These are phyloP conservation scores for Daucus carota DNA, from an alignment of 129 eudicot genomes.

Conservation along the genomic window DNA sequence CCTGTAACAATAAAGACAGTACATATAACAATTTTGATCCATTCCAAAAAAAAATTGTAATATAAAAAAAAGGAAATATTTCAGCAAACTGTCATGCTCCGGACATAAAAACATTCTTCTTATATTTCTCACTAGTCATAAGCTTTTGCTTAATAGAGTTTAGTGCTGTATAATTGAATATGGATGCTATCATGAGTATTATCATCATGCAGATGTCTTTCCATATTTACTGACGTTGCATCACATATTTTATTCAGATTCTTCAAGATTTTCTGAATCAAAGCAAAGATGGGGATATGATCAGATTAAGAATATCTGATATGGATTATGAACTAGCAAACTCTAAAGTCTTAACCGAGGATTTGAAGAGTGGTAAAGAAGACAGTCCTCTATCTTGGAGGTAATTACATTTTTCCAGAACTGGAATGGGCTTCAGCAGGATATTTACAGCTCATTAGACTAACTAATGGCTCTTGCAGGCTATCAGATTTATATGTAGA, in stretches of 20 bases:
- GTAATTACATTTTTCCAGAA: slow-evolving; percentile 26
- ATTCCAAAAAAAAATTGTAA: not conserved
- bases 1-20: not conserved
- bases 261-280: slow-evolving; percentile 65
- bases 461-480: slow-evolving; percentile 27
- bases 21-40: not conserved
- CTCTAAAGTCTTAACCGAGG: slow-evolving; percentile 49
- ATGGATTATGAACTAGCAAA: slow-evolving; percentile 46
- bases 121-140: no score
- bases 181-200: not conserved
- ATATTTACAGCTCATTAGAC: not conserved
- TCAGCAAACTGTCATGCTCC: not conserved
- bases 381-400: slow-evolving; percentile 70
- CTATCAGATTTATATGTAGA: slow-evolving; percentile 31
- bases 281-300: slow-evolving; percentile 49
- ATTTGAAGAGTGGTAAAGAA: slow-evolving; percentile 45
- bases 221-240: slow-evolving; percentile 5
- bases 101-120: not conserved
- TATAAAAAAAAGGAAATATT: not conserved
- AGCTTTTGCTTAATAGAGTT: not conserved
- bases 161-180: not conserved
- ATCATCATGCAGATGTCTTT: not conserved
- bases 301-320: slow-evolving; percentile 33
- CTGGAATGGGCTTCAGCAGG: slow-evolving; percentile 7
- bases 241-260: slow-evolving; percentile 38